Evolutionary conservation across 75 land plant genomes (phyloP), one percentile per base, ranked within the genome.

Genomic region (Pseudotsuga menziesii): DNA sequence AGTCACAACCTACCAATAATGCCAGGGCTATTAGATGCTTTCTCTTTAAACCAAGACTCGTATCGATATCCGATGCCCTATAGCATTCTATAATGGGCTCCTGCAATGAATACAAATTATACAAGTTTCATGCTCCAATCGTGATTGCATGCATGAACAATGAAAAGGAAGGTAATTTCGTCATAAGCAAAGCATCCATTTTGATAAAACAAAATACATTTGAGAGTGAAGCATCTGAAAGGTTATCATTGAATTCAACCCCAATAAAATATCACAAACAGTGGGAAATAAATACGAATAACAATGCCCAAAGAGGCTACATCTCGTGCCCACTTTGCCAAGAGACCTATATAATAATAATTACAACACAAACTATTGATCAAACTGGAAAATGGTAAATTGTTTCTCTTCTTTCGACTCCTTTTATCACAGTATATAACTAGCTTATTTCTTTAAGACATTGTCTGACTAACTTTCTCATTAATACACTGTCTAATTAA

Each of bases 1-100:
- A 87, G 76, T 94, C 98, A 77, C 86, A 92, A 29, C 98, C 98
- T 58, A 89, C 88, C 74, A 94, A 83, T 7, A 94, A 81, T 61
- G 93, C 85, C 19, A 94, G 77, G 5, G 95, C 95, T 57, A 94
- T 79, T 78, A 94, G 74, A 41, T 94, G 94, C 23, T 94, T 87
- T 75, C 93, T 81, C 77, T 79, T 82, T 26, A 94, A 78, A 0
- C 89, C 91, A 75, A 94, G 90, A 58, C 81, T 70, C 36, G 86
- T 80, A 82, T 90, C 91, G 75, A 94, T 88, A 80, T 92, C 95
- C 76, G 86, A 78, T 75, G 89, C 74, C 70, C 78, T 75, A 73
- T 94, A 94, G 79, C 87, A 85, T 80, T 94, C 98, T 79, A 94
- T 72, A 29, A 78, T 78, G 56, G 95, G 91, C 69, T 89, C 89